These are phyloP conservation scores for Botrytis byssoidea DNA, from an alignment of 2,329 filamentous ascomycete species.

Conservation along the genomic window DNA sequence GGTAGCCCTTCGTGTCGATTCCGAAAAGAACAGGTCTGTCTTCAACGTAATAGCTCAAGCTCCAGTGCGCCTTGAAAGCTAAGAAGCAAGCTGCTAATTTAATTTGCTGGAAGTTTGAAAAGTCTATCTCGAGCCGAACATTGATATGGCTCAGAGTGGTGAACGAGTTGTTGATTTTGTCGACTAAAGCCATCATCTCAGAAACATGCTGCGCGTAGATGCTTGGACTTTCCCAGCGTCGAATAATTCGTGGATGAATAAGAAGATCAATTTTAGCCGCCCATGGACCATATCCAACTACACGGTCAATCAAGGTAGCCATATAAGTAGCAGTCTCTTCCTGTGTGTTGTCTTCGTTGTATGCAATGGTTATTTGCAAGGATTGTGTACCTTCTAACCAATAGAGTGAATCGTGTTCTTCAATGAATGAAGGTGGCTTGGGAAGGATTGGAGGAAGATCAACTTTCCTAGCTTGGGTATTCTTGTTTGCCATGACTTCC, in stretches of 20 bases:
- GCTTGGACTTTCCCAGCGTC: neutral
- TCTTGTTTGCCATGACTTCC: neutral
- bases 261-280: neutral
- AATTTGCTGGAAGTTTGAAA: slow-evolving; percentile 9
- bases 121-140: neutral
- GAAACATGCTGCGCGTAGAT: neutral
- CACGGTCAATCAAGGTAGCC: neutral
- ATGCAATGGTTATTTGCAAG: slow-evolving; percentile 2
- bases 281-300: slow-evolving; percentile 3
- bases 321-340: slow-evolving; percentile 5
- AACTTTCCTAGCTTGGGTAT: neutral
- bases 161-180: neutral
- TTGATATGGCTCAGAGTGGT: neutral
- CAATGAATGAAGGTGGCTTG: neutral
- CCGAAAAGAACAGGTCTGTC: neutral
- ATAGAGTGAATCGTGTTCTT: neutral
- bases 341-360: neutral
- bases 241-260: neutral
- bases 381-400: neutral
- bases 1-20: neutral
- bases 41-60: neutral
- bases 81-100: slow-evolving; percentile 5
- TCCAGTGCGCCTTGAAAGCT: neutral
- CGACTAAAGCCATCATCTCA: neutral
- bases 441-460: neutral